Percentiles rank a stretch among this genome's conserved stretches.
Conservation (phyloP, 306 rosid genomes). For the Gastrolobium bilobum region DNA sequence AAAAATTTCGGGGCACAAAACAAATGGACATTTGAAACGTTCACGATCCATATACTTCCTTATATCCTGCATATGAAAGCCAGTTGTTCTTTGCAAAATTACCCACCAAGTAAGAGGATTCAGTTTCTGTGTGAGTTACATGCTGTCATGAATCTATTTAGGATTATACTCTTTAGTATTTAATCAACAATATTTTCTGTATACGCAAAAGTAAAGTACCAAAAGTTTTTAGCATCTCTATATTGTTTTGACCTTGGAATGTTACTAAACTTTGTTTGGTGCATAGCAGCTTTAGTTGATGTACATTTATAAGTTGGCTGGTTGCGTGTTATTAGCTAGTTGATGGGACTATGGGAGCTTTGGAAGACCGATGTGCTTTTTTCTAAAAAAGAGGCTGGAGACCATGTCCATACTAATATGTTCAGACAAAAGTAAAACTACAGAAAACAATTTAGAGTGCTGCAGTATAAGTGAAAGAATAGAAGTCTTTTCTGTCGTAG, state of each 20-base stretch:
- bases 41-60: constrained; percentile 30
- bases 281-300: background rate
- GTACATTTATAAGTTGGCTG: background rate
- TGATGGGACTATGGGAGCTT: constrained; percentile 7
- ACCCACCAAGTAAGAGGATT: background rate
- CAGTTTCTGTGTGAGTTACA: constrained; percentile 23
- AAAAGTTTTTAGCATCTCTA: constrained; percentile 15
- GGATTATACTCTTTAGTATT: constrained; percentile 30
- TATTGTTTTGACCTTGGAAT: constrained; percentile 12
- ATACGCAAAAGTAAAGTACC: background rate
- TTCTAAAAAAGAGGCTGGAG: constrained; percentile 13
- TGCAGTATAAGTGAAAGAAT: constrained; percentile 24
- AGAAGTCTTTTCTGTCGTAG: constrained; percentile 8
- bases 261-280: background rate
- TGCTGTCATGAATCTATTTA: constrained; percentile 8
- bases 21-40: constrained; percentile 20
- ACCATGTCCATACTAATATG: background rate
- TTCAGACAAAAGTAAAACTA: background rate
- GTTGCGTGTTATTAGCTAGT: background rate
- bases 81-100: constrained; percentile 2
- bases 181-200: constrained; percentile 2
- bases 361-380: background rate
- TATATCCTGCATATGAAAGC: background rate
- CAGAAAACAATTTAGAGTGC: background rate
- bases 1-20: constrained; percentile 19